Base-by-base conservation (phyloP, 2,329 filamentous ascomycete genomes). In the Fusarium veterinarium region DNA sequence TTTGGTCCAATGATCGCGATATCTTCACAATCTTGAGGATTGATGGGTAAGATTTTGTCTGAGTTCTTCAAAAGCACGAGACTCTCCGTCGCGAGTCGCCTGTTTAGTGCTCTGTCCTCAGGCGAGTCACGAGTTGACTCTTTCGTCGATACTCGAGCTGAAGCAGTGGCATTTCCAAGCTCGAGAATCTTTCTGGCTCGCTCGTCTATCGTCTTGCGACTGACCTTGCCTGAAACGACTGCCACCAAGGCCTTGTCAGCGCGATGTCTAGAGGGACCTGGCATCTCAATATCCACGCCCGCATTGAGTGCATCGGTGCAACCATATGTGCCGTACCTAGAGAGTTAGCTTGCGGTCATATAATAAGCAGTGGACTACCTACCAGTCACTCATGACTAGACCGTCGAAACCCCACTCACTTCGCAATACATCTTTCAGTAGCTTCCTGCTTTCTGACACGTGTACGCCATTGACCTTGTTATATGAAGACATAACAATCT, bases 11-110 rank as follows among this genome's bases (percentile, higher is more conserved):
- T 88, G 23, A 89, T 82, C 16, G 87, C 84, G 19, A 88, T 79
- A 8, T 84, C 81, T 64, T 84, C 82, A 57, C 42, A 53, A 4
- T 69, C 28, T n/a, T 44, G 5, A 20, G 48, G 9, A 8, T 20
- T 19, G 14, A 89, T 78, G 0, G 91, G 91, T 1, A 93, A 82
- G 3, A 89, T 78, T 20, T 82, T 81, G 9, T 84, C 84, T 30
- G 90, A 85, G 70, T 93, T 93, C 81, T 92, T 92, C 49, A 92
- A 82, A 23, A 92, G 84, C 1, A 92, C 90, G 14, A 92, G 87
- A 3, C 88, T 89, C 51, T 71, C 65, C 0, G 48, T 38, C 6
- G 67, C 65, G 17, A 69, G 48, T 5, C 48, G 20, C 11, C 65
- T 56, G 35, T 69, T 69, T 3, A 70, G 28, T 1, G 31, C 48